Evolutionary conservation across 2,329 filamentous ascomycete species (phyloP).

Genomic region (Hymenoscyphus infarciens): DNA sequence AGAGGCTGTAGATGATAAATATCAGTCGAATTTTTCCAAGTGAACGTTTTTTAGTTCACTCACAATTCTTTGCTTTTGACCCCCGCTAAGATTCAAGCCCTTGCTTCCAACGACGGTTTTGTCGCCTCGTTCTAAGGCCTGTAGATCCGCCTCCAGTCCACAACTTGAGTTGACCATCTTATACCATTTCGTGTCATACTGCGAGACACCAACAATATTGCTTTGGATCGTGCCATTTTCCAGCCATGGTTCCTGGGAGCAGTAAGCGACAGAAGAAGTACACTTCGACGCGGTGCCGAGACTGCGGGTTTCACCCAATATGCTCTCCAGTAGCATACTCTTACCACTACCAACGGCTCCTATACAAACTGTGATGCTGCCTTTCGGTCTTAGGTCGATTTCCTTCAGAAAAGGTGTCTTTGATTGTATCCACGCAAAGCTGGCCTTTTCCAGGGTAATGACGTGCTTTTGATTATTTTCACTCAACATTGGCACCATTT

Average conservation of each 20-base stretch:
- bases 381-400: constrained; percentile 68
- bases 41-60: neutral
- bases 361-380: constrained; percentile 59
- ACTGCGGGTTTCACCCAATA: constrained; percentile 23
- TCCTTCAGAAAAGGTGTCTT: constrained; percentile 65
- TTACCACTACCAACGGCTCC: constrained; percentile 52
- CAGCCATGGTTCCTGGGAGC: constrained; percentile 43
- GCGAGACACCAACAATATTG: constrained; percentile 37
- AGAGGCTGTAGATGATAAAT: constrained; percentile 15
- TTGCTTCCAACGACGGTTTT: constrained; percentile 27
- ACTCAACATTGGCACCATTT: neutral
- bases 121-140: constrained; percentile 27
- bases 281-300: constrained; percentile 6
- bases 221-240: constrained; percentile 39
- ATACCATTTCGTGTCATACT: constrained; percentile 30
- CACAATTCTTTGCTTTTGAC: constrained; percentile 21
- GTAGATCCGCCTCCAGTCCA: constrained; percentile 21
- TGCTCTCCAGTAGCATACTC: constrained; percentile 21
- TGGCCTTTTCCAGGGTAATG: neutral
- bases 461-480: neutral
- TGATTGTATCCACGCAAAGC: neutral
- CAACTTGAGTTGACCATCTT: constrained; percentile 21
- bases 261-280: constrained; percentile 36
- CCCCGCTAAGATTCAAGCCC: constrained; percentile 32
- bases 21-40: neutral